Conservation (phyloP, 2,329 filamentous ascomycete species). For the Colletotrichum camelliae region DNA sequence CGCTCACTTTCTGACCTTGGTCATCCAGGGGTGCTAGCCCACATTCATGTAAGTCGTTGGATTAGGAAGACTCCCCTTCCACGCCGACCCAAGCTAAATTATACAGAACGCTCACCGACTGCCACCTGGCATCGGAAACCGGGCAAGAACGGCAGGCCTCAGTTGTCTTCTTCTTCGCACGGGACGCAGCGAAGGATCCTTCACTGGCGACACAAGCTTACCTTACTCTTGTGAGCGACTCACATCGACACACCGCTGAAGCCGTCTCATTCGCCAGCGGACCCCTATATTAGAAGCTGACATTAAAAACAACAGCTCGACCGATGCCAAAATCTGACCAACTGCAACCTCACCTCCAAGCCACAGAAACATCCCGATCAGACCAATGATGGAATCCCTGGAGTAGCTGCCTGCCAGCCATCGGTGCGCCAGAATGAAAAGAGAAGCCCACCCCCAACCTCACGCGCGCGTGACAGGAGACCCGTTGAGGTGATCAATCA, state of each 20-base stretch:
- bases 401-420: neutral
- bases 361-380: neutral
- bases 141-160: neutral
- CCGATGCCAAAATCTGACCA: neutral
- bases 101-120: constrained; percentile 12
- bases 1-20: neutral
- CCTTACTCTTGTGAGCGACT: neutral
- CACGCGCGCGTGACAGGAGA: constrained; percentile 8
- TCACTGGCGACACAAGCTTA: neutral
- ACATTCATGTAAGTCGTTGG: constrained; percentile 16
- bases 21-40: neutral
- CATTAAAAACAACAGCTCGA: neutral
- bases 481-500: constrained; percentile 9
- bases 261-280: neutral
- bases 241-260: neutral
- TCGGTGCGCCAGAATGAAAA: neutral
- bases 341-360: neutral
- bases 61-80: constrained; percentile 8
- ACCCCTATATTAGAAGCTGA: constrained; percentile 2
- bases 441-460: constrained; percentile 3
- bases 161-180: neutral
- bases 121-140: neutral
- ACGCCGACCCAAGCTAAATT: neutral
- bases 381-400: neutral
- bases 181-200: neutral